phyloP scores from a whole-genome alignment of 2,329 filamentous ascomycete genomes.

The Monilinia polystroma region DNA sequence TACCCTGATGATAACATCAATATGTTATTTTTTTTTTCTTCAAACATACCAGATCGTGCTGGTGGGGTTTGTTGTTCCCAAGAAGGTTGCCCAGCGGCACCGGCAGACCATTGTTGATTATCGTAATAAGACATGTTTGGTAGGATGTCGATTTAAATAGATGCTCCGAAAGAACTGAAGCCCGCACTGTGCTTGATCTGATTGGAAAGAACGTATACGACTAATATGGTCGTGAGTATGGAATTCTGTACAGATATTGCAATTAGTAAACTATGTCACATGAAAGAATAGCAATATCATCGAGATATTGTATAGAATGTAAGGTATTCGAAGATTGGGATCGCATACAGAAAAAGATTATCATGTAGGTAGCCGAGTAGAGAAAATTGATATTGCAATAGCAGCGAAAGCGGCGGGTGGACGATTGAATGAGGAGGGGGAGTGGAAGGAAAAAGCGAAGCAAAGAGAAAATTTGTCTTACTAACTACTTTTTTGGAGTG shows the following conservation, averaged over 20 bases:
- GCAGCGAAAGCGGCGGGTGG: slow-evolving; percentile 22
- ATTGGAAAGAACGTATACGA: slow-evolving; percentile 40
- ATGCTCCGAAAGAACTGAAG: slow-evolving; percentile 39
- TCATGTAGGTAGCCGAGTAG: slow-evolving; percentile 20
- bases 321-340: slow-evolving; percentile 8
- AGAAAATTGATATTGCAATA: slow-evolving; percentile 20
- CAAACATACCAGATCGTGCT: slow-evolving; percentile 65
- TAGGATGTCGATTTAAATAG: slow-evolving; percentile 29
- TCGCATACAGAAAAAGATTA: slow-evolving; percentile 9
- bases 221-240: slow-evolving; percentile 32
- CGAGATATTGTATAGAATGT: neutral
- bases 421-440: slow-evolving; percentile 1
- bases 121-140: slow-evolving; percentile 67
- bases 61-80: slow-evolving; percentile 74
- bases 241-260: slow-evolving; percentile 19
- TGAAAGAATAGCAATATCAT: neutral
- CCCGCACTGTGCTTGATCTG: slow-evolving; percentile 36
- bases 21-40: neutral
- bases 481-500: neutral
- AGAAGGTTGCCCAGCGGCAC: slow-evolving; percentile 53
- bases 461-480: slow-evolving; percentile 21
- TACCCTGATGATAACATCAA: slow-evolving; percentile 20
- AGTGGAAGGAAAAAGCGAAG: slow-evolving; percentile 18
- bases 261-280: slow-evolving; percentile 16
- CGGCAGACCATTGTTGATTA: slow-evolving; percentile 61